Conservation (phyloP, 345 rosid species). For the Gossypium turneri region DNA sequence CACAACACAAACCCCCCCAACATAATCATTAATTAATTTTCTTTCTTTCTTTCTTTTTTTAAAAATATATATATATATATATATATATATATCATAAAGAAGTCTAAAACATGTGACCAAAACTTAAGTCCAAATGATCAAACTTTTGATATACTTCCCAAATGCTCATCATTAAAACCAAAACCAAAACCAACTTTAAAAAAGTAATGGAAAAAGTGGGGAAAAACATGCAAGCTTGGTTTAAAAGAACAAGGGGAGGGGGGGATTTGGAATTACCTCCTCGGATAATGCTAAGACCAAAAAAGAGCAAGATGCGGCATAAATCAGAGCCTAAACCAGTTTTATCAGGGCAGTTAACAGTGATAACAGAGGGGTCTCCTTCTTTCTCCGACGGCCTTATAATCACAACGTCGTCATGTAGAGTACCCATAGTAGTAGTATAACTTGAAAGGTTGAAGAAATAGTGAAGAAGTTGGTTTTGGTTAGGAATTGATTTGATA, state of each 20-base stretch:
- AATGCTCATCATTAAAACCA: background rate
- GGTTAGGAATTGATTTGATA: background rate
- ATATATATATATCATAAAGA: background rate
- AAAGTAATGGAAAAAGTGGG: background rate
- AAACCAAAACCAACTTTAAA: no score
- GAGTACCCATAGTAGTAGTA: constrained; percentile 54
- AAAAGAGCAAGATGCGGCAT: constrained; percentile 88
- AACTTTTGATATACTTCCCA: background rate
- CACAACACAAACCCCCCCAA: constrained; percentile 24
- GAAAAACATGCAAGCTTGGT: background rate
- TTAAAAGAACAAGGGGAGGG: background rate
- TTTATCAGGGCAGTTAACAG: constrained; percentile 94
- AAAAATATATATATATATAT: no score
- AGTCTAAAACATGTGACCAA: background rate
- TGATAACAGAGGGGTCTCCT: constrained; percentile 68
- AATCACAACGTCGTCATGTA: constrained; percentile 79
- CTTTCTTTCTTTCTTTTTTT: background rate
- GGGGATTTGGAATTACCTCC: constrained; percentile 53
- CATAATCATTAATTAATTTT: background rate
- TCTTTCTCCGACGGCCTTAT: constrained; percentile 66
- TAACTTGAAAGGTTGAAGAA: background rate
- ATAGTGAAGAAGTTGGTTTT: background rate
- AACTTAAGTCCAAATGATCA: constrained; percentile 1
- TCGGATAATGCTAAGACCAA: constrained; percentile 77
- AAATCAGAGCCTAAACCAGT: constrained; percentile 93